Conservation (phyloP, 2,329 filamentous ascomycete species). For the Fusarium bulbicola region DNA sequence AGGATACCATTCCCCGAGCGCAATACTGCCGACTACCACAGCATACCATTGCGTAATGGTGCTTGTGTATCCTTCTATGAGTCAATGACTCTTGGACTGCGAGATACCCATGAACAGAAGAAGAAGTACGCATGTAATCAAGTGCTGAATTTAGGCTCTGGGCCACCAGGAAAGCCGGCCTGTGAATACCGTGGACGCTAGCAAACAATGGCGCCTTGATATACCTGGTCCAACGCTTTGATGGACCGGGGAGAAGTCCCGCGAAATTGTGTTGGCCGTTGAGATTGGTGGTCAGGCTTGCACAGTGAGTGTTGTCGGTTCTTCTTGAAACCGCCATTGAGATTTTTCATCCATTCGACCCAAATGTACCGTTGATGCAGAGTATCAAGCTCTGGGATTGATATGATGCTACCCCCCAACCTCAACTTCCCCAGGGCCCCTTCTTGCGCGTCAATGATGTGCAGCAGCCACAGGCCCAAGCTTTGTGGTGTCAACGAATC, state of each 20-base stretch:
- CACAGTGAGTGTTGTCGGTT: background rate
- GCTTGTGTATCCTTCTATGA: conserved; percentile 1
- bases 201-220: conserved; percentile 14
- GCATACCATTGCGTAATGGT: conserved; percentile 11
- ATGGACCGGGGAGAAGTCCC: conserved; percentile 24
- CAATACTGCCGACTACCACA: conserved; percentile 2
- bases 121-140: background rate
- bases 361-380: background rate
- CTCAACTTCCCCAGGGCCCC: conserved; percentile 34
- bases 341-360: background rate
- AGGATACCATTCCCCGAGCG: background rate
- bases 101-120: background rate
- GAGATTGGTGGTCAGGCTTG: background rate
- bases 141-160: conserved; percentile 6
- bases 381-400: conserved; percentile 1
- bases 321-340: conserved; percentile 8
- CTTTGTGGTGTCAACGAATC: conserved; percentile 28
- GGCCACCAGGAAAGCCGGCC: conserved; percentile 12
- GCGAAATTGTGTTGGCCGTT: conserved; percentile 27
- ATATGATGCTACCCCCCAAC: conserved; percentile 14
- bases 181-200: conserved; percentile 28
- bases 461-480: conserved; percentile 42
- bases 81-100: background rate
- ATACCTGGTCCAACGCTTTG: conserved; percentile 19
- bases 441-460: conserved; percentile 40